Conservation (phyloP, 2,329 filamentous ascomycete genomes). For the Calonectria pseudoreteaudii region DNA sequence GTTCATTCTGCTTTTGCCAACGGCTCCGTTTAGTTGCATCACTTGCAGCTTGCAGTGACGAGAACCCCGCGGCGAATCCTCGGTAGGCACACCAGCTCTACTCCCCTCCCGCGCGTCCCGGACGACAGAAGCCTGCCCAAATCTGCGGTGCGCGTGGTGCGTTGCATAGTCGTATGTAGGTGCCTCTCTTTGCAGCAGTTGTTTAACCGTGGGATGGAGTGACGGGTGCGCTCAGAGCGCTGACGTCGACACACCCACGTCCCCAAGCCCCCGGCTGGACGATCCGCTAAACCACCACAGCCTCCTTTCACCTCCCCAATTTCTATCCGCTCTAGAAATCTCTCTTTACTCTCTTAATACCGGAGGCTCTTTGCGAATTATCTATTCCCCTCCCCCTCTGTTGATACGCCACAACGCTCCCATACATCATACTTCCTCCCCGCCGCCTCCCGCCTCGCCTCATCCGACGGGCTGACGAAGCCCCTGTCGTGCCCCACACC, state of each 20-base stretch:
- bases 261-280: conserved; percentile 43
- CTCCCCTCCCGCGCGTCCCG: conserved; percentile 15
- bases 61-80: conserved; percentile 28
- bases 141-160: conserved; percentile 6
- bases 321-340: conserved; percentile 35
- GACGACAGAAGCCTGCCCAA: conserved; percentile 7
- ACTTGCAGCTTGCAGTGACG: conserved; percentile 16
- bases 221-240: conserved; percentile 50
- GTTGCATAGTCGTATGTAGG: conserved; percentile 9
- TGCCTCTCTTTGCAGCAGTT: conserved; percentile 11
- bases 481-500: conserved; percentile 47
- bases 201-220: conserved; percentile 32
- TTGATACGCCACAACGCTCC: conserved; percentile 36
- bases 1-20: background rate
- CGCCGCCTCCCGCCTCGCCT: conserved; percentile 36
- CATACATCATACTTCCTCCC: conserved; percentile 34
- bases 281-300: conserved; percentile 50
- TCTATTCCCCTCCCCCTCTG: conserved; percentile 11
- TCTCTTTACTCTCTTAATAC: conserved; percentile 30
- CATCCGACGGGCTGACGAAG: conserved; percentile 45
- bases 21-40: background rate
- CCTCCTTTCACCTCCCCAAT: conserved; percentile 40
- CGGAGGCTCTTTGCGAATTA: conserved; percentile 26
- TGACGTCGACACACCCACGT: conserved; percentile 61
- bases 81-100: conserved; percentile 32